Conservation (phyloP, 495 filamentous ascomycete species). For the Trichoderma parareesei region DNA sequence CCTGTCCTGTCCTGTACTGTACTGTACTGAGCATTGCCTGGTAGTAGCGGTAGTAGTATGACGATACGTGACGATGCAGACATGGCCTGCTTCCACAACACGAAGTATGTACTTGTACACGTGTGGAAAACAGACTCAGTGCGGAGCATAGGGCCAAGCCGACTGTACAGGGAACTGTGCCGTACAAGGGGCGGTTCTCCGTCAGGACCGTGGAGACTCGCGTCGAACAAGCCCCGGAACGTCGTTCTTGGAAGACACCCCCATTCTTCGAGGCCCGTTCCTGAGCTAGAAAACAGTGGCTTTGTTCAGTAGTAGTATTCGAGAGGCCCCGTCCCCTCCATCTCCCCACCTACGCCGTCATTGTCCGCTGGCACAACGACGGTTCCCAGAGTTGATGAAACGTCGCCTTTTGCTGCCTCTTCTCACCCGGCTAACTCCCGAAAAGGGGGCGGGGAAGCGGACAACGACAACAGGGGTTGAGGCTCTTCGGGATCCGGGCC, state of each 20-base stretch:
- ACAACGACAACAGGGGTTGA: slow-evolving; percentile 9
- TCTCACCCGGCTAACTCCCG: slow-evolving; percentile 5
- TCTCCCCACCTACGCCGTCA: not conserved
- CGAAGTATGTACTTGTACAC: too few species aligned
- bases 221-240: not conserved
- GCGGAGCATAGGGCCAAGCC: too few species aligned
- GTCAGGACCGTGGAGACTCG: not conserved
- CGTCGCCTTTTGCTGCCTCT: slow-evolving; percentile 1
- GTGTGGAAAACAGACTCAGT: not conserved
- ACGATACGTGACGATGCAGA: not conserved
- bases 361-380: not conserved
- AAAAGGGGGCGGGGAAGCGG: slow-evolving; percentile 8
- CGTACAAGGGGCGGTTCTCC: not conserved
- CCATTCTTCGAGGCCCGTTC: slow-evolving; percentile 2
- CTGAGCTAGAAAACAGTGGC: slow-evolving; percentile 3
- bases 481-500: slow-evolving; percentile 8
- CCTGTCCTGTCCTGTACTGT: not conserved
- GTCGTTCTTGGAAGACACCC: not conserved
- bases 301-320: not conserved
- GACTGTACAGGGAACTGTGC: too few species aligned
- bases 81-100: not conserved
- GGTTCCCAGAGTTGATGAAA: not conserved
- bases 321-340: not conserved
- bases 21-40: not conserved
- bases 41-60: not conserved